A percentile compares a stretch with the other conserved stretches of the same genome.
Evolutionary conservation across 129 eudicot genomes (phyloP).

Genomic region (Flaveria linearis): DNA sequence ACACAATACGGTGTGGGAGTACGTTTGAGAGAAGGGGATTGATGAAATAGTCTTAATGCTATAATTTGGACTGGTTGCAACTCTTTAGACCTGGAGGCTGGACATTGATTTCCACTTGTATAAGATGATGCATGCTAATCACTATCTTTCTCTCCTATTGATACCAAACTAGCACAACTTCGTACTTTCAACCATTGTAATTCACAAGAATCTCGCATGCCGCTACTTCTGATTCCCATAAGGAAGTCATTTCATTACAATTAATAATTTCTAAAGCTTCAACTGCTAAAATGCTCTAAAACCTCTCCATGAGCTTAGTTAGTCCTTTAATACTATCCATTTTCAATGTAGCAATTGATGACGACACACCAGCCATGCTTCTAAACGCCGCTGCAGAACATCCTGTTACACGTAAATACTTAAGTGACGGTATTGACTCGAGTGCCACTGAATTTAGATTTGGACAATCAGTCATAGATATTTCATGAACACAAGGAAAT

Average conservation of each 20-base stretch:
- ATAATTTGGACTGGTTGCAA: neutral
- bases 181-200: too few species aligned
- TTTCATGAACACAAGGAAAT: constrained; percentile 23
- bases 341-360: neutral
- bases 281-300: too few species aligned
- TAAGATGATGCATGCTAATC: neutral
- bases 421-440: neutral
- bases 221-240: too few species aligned
- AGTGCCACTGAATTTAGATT: constrained; percentile 30
- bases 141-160: neutral
- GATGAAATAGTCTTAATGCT: too few species aligned
- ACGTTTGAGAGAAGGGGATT: too few species aligned
- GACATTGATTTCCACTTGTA: neutral
- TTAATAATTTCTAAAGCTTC: neutral
- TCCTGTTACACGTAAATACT: neutral
- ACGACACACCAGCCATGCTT: constrained; percentile 24
- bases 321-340: too few species aligned
- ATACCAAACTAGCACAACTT: too few species aligned
- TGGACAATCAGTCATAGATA: neutral
- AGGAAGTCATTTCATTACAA: too few species aligned
- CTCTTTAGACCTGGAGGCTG: neutral
- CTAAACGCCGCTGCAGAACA: constrained; percentile 10
- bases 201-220: too few species aligned
- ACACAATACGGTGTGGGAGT: too few species aligned
- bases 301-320: too few species aligned